Evolutionary conservation across 73 alveolate species (phyloP), one percentile per base, ranked within the genome.

Genomic region (Paramecium biaurelia): DNA sequence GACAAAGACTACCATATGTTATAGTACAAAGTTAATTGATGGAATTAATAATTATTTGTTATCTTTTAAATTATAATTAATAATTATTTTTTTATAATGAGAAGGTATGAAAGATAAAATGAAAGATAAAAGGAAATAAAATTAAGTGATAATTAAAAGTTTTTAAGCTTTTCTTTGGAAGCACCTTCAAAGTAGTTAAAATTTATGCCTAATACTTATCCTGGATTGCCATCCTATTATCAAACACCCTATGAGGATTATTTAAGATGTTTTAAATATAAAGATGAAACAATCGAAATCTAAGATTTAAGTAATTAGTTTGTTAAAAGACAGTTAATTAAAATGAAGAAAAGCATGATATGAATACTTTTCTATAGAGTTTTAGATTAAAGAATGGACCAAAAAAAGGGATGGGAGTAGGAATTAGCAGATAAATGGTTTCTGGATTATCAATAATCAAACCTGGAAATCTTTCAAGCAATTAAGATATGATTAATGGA

Each of bases 161-260:
- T 79, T 43, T 43, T 79, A 24, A 41, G 47, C 7, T 79, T 37
- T 47, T 79, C 90, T 11, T 63, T 79, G 15, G 90, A 79, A 20
- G 90, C 90, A 0, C 90, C 90, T 37, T 79, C 90, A 38, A 41
- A 47, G 15, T 79, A 79, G 28, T 43, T 79, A 47, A 79, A 79
- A 38, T 79, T 79, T 45, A 79, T 79, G 90, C 90, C 90, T 20
- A 23, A 23, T 34, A 79, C 90, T 42, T 79, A 79, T 34, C 90
- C 90, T 20, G 72, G 72, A 23, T 32, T 79, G 18, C 90, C 90
- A 20, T 47, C 56, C 0, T 79, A 79, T 47, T 79, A 79, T 79
- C 56, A 79, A 79, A 72, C 58, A 21, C 56, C 86, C 2, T 32
- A 35, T 37, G 86, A 72, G 6, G 59, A 72, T 35, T 35, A 35